These are phyloP conservation scores for Phytophthora crassamura DNA, from an alignment of 352 stramenopile genomes.

Conservation along the genomic window DNA sequence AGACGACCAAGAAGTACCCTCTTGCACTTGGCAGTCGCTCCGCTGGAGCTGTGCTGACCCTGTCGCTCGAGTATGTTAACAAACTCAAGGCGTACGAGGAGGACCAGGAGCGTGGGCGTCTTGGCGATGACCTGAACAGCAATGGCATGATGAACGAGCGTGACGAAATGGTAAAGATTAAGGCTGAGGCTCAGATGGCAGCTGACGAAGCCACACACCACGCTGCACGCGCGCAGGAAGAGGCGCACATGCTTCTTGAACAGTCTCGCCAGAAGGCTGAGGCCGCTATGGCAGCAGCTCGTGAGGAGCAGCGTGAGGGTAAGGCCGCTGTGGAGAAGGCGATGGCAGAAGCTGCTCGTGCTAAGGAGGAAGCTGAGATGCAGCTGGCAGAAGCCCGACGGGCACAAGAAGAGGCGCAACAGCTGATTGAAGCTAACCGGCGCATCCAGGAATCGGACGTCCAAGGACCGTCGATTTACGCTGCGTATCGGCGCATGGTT, in stretches of 20 bases:
- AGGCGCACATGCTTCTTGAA: conserved; percentile 76
- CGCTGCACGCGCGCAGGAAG: conserved; percentile 72
- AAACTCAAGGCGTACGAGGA: conserved; percentile 83
- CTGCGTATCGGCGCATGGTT: conserved; percentile 72
- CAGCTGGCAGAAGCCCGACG: conserved; percentile 78
- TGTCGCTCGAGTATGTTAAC: conserved; percentile 87
- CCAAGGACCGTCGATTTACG: conserved; percentile 62
- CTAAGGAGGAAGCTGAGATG: conserved; percentile 85
- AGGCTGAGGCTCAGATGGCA: conserved; percentile 81
- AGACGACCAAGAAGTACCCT: conserved; percentile 84
- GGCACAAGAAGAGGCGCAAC: conserved; percentile 80
- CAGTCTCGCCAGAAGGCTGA: conserved; percentile 84
- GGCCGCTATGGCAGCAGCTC: conserved; percentile 81
- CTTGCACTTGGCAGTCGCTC: conserved; percentile 81
- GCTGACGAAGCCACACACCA: conserved; percentile 82
- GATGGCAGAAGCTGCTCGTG: conserved; percentile 79
- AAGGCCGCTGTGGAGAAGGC: conserved; percentile 85
- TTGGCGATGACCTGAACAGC: conserved; percentile 65
- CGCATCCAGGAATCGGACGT: conserved; percentile 77
- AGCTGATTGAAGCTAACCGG: conserved; percentile 87
- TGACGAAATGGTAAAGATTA: conserved; percentile 88
- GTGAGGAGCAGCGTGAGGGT: conserved; percentile 80
- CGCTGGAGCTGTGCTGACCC: conserved; percentile 74
- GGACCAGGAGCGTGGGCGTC: conserved; percentile 64
- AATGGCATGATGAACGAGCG: conserved; percentile 74